Conservation (phyloP, 805 yeast species). For the Nakazawaea siamensis region DNA sequence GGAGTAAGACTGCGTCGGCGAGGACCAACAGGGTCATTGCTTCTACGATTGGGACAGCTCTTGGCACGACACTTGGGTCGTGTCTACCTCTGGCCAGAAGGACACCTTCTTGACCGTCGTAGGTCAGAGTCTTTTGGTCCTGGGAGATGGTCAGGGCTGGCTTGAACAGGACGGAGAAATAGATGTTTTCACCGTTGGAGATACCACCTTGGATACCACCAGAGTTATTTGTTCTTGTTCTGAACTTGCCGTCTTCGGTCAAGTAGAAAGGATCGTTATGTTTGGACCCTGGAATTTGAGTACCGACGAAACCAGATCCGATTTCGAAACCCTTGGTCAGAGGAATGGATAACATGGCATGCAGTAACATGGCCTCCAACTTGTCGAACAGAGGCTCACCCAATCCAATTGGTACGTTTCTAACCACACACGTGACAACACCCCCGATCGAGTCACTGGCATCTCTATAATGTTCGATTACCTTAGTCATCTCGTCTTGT, state of each 20-base stretch:
- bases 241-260: constrained; percentile 51
- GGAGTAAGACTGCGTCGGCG: constrained; percentile 79
- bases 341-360: constrained; percentile 96
- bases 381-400: constrained; percentile 98
- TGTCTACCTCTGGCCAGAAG: constrained; percentile 97
- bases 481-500: constrained; percentile 74
- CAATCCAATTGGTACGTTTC: constrained; percentile 90
- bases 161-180: constrained; percentile 93
- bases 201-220: constrained; percentile 99
- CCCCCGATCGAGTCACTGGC: constrained; percentile 94
- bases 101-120: constrained; percentile 81
- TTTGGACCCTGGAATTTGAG: constrained; percentile 81
- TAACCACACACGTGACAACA: constrained; percentile 91
- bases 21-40: constrained; percentile 95
- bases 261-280: constrained; percentile 84
- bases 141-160: constrained; percentile 97
- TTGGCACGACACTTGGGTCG: constrained; percentile 96
- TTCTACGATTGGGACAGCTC: constrained; percentile 98
- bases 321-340: constrained; percentile 98
- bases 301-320: constrained; percentile 93
- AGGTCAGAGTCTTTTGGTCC: constrained; percentile 82
- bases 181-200: constrained; percentile 90
- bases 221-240: constrained; percentile 84
- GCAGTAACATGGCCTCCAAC: constrained; percentile 90
- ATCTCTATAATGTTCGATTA: constrained; percentile 82